phyloP scores from a whole-genome alignment of 2,329 filamentous ascomycete genomes.

The Fusarium sp. region DNA sequence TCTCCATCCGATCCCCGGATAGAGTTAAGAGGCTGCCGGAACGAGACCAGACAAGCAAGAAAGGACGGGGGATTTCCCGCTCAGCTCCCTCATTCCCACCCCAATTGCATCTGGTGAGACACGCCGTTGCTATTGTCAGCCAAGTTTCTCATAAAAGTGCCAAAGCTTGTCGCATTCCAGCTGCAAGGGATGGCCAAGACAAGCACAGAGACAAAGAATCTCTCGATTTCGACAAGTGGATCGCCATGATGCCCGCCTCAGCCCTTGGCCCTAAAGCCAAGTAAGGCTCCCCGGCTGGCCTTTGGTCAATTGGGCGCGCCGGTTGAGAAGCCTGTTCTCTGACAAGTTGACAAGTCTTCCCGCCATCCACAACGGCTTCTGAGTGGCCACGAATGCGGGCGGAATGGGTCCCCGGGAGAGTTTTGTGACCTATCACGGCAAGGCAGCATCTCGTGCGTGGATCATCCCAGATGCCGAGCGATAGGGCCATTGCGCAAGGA shows the following conservation, averaged over 20 bases:
- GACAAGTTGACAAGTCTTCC: constrained; percentile 23
- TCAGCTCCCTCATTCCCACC: constrained; percentile 8
- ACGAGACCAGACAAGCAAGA: constrained; percentile 3
- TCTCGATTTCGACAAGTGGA: constrained; percentile 6
- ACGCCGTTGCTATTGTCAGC: constrained; percentile 11
- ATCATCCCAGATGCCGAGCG: constrained; percentile 3
- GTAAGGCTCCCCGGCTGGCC: background rate
- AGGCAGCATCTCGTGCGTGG: constrained; percentile 6
- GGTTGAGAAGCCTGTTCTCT: constrained; percentile 14
- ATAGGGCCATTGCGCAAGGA: constrained; percentile 1
- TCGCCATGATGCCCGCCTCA: background rate
- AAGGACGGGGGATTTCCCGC: constrained; percentile 6
- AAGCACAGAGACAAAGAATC: constrained; percentile 21
- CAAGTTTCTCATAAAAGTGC: constrained; percentile 6
- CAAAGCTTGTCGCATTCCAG: constrained; percentile 37
- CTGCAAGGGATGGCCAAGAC: constrained; percentile 24
- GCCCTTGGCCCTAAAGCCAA: background rate
- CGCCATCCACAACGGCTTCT: constrained; percentile 15
- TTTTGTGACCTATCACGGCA: constrained; percentile 29
- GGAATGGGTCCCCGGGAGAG: constrained; percentile 26
- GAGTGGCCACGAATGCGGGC: constrained; percentile 1
- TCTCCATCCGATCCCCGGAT: constrained; percentile 5
- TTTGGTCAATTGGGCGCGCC: constrained; percentile 5
- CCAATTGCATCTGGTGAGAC: constrained; percentile 12
- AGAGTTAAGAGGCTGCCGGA: constrained; percentile 18